These are phyloP conservation scores for Globisporangium barbulae DNA, from an alignment of 352 stramenopile species.

Conservation along the genomic window DNA sequence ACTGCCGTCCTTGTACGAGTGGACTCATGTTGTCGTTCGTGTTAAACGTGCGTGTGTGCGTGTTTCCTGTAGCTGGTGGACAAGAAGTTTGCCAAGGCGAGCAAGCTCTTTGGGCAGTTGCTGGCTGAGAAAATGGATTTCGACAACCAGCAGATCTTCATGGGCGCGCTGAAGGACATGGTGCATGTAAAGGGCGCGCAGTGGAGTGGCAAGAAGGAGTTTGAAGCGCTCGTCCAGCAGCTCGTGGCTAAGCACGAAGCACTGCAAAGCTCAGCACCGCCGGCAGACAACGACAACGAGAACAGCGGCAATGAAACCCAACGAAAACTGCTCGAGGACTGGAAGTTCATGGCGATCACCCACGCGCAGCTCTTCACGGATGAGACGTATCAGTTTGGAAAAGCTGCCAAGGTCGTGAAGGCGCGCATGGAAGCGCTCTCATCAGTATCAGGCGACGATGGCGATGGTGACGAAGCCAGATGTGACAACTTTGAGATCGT, in stretches of 20 bases:
- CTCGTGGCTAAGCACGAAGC: slow-evolving; percentile 36
- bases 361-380: slow-evolving; percentile 74
- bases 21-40: not conserved
- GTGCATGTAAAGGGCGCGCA: slow-evolving; percentile 33
- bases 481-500: slow-evolving; percentile 28
- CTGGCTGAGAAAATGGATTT: slow-evolving; percentile 37
- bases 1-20: not conserved
- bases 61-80: slow-evolving; percentile 39
- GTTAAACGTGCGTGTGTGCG: not conserved
- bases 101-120: slow-evolving; percentile 48
- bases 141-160: slow-evolving; percentile 40
- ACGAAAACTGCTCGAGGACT: slow-evolving; percentile 29
- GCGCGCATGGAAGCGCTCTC: slow-evolving; percentile 37
- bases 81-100: slow-evolving; percentile 78
- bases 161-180: slow-evolving; percentile 41
- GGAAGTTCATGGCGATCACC: slow-evolving; percentile 56
- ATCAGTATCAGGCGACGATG: not conserved
- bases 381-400: slow-evolving; percentile 79
- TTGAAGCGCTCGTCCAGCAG: slow-evolving; percentile 41
- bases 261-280: slow-evolving; percentile 14
- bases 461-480: slow-evolving; percentile 12
- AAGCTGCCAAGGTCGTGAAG: slow-evolving; percentile 59
- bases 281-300: slow-evolving; percentile 3
- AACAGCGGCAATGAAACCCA: slow-evolving; percentile 3
- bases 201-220: slow-evolving; percentile 55